Base-by-base conservation (phyloP, 208 protist genomes). In the Wallacemonas rigidus region DNA sequence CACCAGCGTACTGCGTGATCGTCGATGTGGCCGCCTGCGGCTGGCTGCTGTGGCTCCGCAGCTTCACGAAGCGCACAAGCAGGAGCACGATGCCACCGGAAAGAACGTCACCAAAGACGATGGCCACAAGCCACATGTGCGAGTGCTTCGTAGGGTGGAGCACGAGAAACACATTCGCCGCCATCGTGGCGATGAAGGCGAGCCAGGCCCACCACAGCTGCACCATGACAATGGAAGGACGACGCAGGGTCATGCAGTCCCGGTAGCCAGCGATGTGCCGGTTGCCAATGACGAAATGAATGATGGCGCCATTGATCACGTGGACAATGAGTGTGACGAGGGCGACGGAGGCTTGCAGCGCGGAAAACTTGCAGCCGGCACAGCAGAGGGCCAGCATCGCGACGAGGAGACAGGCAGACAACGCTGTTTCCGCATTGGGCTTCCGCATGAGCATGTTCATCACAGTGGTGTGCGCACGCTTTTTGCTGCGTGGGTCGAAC, bases 371-470 rank as follows among this genome's bases (percentile, higher is more conserved):
- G 43, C 65, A 60, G 7, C 73, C 77, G 44, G 76, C 38, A 38
- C 58, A 55, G 75, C 80, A 82, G 1, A 92, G 40, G 53, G 72
- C 69, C 5, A 77, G 61, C 50, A 91, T 82, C 3, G 67, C 78
- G 1, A 83, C 40, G 26, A 88, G 11, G 68, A 92, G 72, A 9
- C 78, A 75, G 44, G 80, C 48, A 72, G 90, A 80, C 57, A 92
- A 60, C 12, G 70, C 81, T 3, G 81, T 85, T 75, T 92, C 83
- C 38, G 82, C 69, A 69, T 95, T 95, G 38, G 89, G 85, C 44
- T 85, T 83, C 17, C 69, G 69, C 36, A 74, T 39, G 57, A 91
- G 83, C 15, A 74, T 63, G 51, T 51, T 55, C n/a, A 91, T 58
- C 6, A 82, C n/a, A n/a, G 43, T 70, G 17, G 48, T 47, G 5